A percentile compares a stretch with the other conserved stretches of the same genome.
Conservation (phyloP, 345 rosid genomes). For the Microthlaspi erraticum region DNA sequence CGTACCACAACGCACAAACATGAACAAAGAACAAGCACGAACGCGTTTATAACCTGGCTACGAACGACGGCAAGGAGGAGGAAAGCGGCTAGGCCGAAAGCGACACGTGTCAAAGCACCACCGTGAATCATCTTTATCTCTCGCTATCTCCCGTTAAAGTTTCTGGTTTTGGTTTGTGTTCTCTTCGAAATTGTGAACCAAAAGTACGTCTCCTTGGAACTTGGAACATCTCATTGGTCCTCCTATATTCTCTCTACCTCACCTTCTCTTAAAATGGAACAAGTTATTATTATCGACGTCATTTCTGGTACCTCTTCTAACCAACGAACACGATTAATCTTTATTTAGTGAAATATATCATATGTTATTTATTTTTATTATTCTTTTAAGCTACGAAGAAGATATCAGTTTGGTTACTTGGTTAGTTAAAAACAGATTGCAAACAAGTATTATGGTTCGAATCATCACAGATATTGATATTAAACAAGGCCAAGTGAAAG, state of each 20-base stretch:
- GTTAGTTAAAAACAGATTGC: not conserved
- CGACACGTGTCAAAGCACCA: conserved; percentile 28
- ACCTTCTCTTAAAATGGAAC: not conserved
- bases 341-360: not conserved
- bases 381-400: no score
- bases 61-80: conserved; percentile 46
- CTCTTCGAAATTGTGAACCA: not conserved
- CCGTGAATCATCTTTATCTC: conserved; percentile 17
- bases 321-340: not conserved
- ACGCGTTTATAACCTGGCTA: conserved; percentile 27
- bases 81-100: conserved; percentile 42
- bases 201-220: conserved; percentile 15
- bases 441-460: not conserved
- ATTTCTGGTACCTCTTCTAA: not conserved
- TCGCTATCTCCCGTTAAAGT: conserved; percentile 2
- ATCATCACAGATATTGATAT: conserved; percentile 9
- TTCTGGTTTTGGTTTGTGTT: not conserved
- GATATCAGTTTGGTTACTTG: not conserved
- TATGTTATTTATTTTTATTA: not conserved
- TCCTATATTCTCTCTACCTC: conserved; percentile 16
- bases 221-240: conserved; percentile 13
- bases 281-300: not conserved
- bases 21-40: not conserved
- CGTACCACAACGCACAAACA: conserved; percentile 6
- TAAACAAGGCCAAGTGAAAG: conserved; percentile 6